Conservation (phyloP, 352 stramenopile species). For the Phytophthora lateralis region DNA sequence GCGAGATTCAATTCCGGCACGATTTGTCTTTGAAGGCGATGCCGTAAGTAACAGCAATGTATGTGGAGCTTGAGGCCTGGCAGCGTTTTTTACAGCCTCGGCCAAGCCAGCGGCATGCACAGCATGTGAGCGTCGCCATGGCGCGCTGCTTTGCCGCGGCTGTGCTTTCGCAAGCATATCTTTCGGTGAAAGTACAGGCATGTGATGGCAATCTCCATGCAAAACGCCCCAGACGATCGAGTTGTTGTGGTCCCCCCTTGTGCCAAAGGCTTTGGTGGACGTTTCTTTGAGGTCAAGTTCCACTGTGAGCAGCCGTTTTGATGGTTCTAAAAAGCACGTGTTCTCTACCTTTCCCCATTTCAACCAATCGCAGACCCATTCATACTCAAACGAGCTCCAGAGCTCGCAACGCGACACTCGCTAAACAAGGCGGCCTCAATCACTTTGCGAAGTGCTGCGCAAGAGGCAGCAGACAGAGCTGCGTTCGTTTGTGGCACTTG, state of each 20-base stretch:
- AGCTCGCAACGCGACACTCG: conserved; percentile 19
- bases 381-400: conserved; percentile 8
- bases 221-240: too few species aligned
- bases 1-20: not conserved
- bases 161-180: too few species aligned
- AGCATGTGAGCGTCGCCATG: too few species aligned
- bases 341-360: conserved; percentile 6
- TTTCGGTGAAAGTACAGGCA: too few species aligned
- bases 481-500: not conserved
- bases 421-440: conserved; percentile 5
- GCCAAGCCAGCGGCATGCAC: too few species aligned
- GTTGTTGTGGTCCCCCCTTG: not conserved
- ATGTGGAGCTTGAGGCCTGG: not conserved
- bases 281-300: conserved; percentile 16
- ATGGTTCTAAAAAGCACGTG: not conserved
- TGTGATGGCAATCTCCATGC: too few species aligned
- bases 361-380: conserved; percentile 5
- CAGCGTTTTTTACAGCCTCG: not conserved
- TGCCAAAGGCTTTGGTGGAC: not conserved
- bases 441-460: conserved; percentile 27
- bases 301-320: not conserved
- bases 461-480: conserved; percentile 10
- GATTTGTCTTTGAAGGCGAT: conserved; percentile 25
- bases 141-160: too few species aligned
- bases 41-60: conserved; percentile 15